A percentile compares a stretch with the other conserved stretches of the same genome.
phyloP scores from a whole-genome alignment of 345 rosid genomes.

The Sonneratia caseolaris region DNA sequence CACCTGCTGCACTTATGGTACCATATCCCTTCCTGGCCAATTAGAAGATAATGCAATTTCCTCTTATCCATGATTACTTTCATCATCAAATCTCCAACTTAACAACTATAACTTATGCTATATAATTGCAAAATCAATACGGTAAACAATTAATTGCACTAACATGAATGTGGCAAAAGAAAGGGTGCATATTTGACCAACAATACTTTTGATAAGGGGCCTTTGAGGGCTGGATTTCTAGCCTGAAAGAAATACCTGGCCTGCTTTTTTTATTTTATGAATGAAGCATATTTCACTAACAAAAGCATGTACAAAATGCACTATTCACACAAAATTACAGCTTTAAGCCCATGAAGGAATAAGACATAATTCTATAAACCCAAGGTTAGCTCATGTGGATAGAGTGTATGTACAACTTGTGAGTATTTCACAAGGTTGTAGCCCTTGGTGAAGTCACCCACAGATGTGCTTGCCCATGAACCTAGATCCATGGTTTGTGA shows the following conservation, averaged over 20 bases:
- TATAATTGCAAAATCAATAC: slow-evolving; percentile 11
- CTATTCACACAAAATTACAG: too few species aligned
- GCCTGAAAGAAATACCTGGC: not conserved
- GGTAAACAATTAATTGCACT: not conserved
- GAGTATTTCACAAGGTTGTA: too few species aligned
- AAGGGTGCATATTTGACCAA: not conserved
- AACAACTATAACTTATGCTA: not conserved
- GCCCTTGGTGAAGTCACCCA: too few species aligned
- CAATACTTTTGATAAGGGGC: not conserved
- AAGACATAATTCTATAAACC: too few species aligned
- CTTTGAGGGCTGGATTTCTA: not conserved
- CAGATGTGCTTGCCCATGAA: too few species aligned
- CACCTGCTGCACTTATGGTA: slow-evolving; percentile 77
- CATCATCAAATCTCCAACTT: not conserved
- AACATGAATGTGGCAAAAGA: not conserved
- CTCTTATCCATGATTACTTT: not conserved
- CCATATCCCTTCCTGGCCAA: slow-evolving; percentile 79
- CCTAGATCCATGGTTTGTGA: too few species aligned
- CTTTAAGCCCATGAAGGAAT: too few species aligned
- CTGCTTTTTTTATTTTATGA: too few species aligned
- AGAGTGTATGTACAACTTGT: too few species aligned
- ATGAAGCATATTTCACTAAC: too few species aligned
- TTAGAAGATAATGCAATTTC: not conserved
- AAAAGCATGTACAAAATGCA: too few species aligned
- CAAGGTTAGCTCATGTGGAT: too few species aligned